Evolutionary conservation across 176 grass and related monocot species (phyloP).

Genomic region (Cymbopogon citratus): DNA sequence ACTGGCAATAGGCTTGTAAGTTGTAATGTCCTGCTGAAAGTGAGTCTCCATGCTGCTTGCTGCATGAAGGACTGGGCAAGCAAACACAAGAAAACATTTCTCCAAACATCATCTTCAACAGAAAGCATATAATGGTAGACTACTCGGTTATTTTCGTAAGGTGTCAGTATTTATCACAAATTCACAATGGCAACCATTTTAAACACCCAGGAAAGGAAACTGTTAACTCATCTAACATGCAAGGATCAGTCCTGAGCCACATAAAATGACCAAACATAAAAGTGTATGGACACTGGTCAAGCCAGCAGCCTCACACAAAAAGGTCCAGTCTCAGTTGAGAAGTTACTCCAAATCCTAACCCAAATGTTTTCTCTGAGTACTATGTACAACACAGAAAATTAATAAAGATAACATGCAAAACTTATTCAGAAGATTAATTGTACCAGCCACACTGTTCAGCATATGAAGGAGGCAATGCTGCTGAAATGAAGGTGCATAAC

Average conservation of each 20-base stretch:
- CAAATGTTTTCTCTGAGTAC: neutral
- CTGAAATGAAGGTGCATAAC: slow-evolving; percentile 86
- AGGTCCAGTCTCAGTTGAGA: neutral
- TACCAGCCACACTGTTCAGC: slow-evolving; percentile 96
- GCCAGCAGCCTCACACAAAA: neutral
- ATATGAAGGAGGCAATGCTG: slow-evolving; percentile 96
- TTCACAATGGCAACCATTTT: neutral
- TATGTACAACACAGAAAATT: neutral
- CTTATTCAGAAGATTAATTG: slow-evolving; percentile 12
- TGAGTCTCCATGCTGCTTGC: neutral
- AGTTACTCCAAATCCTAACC: slow-evolving; percentile 14
- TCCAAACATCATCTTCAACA: neutral
- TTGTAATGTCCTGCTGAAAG: neutral
- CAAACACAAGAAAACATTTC: neutral
- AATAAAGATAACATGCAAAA: neutral
- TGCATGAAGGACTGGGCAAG: neutral
- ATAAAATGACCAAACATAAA: slow-evolving; percentile 1
- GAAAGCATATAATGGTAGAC: slow-evolving; percentile 6
- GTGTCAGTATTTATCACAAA: neutral
- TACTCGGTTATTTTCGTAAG: neutral
- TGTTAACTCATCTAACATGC: neutral
- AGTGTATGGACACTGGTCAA: neutral
- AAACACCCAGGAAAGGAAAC: neutral
- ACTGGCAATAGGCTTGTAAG: neutral
- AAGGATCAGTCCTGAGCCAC: neutral